phyloP scores from a whole-genome alignment of 352 stramenopile species.

The Pythium rishiriense region DNA sequence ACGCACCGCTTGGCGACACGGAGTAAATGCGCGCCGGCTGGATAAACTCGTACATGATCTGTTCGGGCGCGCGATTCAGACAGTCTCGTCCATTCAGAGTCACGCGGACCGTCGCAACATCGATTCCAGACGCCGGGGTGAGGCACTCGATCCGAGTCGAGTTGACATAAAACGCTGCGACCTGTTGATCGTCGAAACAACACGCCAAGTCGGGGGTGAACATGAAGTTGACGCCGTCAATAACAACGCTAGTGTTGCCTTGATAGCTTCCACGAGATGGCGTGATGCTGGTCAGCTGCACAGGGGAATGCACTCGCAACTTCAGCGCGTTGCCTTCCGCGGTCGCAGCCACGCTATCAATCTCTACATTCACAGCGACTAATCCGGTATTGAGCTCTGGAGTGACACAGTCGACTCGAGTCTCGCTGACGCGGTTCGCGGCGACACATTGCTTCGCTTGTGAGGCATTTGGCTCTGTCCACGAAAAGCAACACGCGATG shows the following conservation, averaged over 20 bases:
- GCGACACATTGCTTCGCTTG: background rate
- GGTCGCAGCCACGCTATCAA: conserved; percentile 23
- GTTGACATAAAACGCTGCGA: conserved; percentile 69
- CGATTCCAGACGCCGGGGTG: conserved; percentile 37
- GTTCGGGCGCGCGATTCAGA: conserved; percentile 31
- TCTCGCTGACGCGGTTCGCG: conserved; percentile 20
- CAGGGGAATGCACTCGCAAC: conserved; percentile 19
- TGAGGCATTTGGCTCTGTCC: background rate
- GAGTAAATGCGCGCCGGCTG: conserved; percentile 30
- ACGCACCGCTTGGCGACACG: conserved; percentile 39
- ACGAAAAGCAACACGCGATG: conserved; percentile 61
- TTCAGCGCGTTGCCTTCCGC: background rate
- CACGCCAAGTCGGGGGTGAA: conserved; percentile 58
- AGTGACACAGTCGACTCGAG: conserved; percentile 28
- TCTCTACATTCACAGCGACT: conserved; percentile 21
- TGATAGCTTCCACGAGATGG: conserved; percentile 31
- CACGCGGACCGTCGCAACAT: conserved; percentile 34
- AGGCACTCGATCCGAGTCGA: conserved; percentile 53
- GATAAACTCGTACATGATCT: conserved; percentile 46
- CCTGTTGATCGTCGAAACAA: conserved; percentile 53
- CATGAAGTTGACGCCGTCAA: conserved; percentile 54
- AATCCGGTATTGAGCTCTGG: conserved; percentile 12
- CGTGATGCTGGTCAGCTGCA: conserved; percentile 24
- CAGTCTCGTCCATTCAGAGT: conserved; percentile 66
- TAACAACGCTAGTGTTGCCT: conserved; percentile 43